These are phyloP conservation scores for Cystofilobasidium bisporidii DNA, from an alignment of 768 basidiomycete species.

Conservation along the genomic window DNA sequence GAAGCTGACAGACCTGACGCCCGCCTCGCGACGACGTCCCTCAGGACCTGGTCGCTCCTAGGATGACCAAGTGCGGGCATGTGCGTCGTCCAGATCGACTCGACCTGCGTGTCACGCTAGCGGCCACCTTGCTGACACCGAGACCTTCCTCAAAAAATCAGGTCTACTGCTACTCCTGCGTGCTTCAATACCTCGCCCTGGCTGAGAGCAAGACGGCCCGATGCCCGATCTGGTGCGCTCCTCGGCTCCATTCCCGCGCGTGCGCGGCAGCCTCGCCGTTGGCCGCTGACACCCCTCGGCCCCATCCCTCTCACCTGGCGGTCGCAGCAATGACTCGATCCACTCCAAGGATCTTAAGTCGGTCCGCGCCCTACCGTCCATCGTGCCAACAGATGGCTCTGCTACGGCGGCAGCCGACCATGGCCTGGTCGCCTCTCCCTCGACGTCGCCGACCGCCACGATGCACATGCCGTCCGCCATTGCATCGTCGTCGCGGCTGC, in stretches of 20 bases:
- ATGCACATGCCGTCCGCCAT: conserved; percentile 19
- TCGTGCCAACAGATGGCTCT: neutral
- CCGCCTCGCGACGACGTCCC: no score
- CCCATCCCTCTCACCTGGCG: neutral
- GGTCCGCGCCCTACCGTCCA: conserved; percentile 42
- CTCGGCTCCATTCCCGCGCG: neutral
- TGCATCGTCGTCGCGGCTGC: neutral
- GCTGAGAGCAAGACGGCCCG: conserved; percentile 77
- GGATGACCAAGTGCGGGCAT: conserved; percentile 94
- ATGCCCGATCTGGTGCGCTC: conserved; percentile 78
- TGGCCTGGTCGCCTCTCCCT: neutral
- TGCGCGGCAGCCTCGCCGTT: neutral
- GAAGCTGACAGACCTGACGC: no score
- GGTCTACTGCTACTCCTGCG: conserved; percentile 28
- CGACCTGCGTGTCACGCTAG: no score
- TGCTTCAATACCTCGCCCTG: conserved; percentile 70
- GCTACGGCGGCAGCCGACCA: neutral
- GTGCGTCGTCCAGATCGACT: conserved; percentile 61
- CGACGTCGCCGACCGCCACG: conserved; percentile 3
- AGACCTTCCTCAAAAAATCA: neutral
- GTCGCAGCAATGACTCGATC: conserved; percentile 55
- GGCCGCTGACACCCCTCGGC: neutral
- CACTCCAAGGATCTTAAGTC: conserved; percentile 81
- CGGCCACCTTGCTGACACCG: no score
- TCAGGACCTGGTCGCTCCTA: conserved; percentile 19